Conservation (phyloP, 2,329 filamentous ascomycete species). For the Alternaria tenuissima region DNA sequence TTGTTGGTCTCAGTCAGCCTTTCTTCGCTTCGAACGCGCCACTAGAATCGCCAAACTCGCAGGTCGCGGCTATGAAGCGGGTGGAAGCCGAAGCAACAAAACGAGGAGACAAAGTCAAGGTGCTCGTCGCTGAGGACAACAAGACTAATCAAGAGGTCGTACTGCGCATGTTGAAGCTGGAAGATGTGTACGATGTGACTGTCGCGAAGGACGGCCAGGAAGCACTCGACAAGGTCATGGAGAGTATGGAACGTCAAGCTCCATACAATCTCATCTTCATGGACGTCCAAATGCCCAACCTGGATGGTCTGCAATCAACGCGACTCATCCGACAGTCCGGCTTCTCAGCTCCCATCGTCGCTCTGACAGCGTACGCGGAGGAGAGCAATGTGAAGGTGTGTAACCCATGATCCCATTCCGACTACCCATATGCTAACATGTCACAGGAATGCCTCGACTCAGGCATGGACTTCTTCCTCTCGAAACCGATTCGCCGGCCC, state of each 20-base stretch:
- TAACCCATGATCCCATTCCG: neutral
- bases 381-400: conserved; percentile 88
- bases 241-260: conserved; percentile 75
- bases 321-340: conserved; percentile 85
- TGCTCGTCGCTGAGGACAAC: conserved; percentile 86
- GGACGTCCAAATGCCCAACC: conserved; percentile 94
- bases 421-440: conserved; percentile 15
- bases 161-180: conserved; percentile 74
- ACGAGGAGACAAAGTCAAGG: conserved; percentile 70
- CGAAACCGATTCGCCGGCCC: conserved; percentile 78
- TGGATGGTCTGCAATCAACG: conserved; percentile 88
- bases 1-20: conserved; percentile 83
- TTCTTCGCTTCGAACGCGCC: conserved; percentile 70
- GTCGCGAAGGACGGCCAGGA: conserved; percentile 80
- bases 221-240: conserved; percentile 85
- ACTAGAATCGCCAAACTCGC: conserved; percentile 64
- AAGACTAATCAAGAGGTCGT: conserved; percentile 59
- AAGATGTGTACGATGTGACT: conserved; percentile 85
- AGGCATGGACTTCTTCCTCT: conserved; percentile 90
- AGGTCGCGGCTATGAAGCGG: conserved; percentile 70
- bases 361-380: conserved; percentile 87
- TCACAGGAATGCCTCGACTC: conserved; percentile 71
- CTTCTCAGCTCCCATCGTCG: conserved; percentile 87
- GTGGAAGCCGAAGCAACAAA: conserved; percentile 68
- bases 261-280: conserved; percentile 92